Percentiles rank a stretch among this genome's conserved stretches.
phyloP scores from a whole-genome alignment of 441 rosid genomes.

The Adansonia madagascariensis region DNA sequence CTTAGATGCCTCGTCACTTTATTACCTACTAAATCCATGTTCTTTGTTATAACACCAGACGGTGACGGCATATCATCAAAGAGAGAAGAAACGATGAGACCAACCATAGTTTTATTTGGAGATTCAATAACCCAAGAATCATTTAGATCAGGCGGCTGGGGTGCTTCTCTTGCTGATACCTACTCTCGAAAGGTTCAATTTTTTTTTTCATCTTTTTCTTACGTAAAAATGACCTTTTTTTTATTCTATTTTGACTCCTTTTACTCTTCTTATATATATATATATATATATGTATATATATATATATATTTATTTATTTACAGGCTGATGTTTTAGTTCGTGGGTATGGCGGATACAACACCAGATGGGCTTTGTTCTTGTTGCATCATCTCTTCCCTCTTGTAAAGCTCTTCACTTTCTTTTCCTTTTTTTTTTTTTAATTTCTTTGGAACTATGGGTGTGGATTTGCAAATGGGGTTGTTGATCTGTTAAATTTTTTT shows the following conservation, averaged over 20 bases:
- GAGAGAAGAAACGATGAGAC: slow-evolving; percentile 57
- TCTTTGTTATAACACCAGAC: no score
- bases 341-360: slow-evolving; percentile 94
- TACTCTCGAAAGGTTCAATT: slow-evolving; percentile 76
- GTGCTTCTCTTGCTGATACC: slow-evolving; percentile 74
- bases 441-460: not conserved
- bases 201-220: not conserved
- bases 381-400: slow-evolving; percentile 75
- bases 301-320: not conserved
- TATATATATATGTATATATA: no score
- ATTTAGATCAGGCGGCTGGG: slow-evolving; percentile 84
- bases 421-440: not conserved
- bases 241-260: not conserved
- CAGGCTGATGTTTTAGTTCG: slow-evolving; percentile 83
- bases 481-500: not conserved
- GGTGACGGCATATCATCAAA: no score
- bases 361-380: slow-evolving; percentile 93
- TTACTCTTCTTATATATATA: not conserved
- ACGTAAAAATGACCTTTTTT: not conserved
- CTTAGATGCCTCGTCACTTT: no score
- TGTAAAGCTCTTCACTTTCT: slow-evolving; percentile 40
- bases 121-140: slow-evolving; percentile 87
- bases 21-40: no score
- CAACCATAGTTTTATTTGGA: slow-evolving; percentile 78
- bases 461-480: not conserved